Percentiles rank a stretch among this genome's conserved stretches.
phyloP scores from a whole-genome alignment of 2,329 filamentous ascomycete genomes.

The Leptographium procerum region DNA sequence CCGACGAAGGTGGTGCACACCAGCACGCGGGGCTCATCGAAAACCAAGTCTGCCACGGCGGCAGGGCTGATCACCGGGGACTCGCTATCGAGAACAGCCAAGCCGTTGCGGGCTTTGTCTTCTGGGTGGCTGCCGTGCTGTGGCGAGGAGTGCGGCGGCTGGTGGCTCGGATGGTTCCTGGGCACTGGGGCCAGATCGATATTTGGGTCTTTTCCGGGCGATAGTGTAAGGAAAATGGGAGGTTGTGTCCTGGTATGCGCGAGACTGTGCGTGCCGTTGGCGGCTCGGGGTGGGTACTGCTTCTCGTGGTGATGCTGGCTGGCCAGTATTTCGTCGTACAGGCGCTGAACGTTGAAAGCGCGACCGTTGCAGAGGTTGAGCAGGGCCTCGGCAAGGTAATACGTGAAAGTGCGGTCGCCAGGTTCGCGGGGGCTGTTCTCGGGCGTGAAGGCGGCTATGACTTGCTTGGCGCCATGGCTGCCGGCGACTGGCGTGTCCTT shows the following conservation, averaged over 20 bases:
- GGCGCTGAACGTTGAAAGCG: conserved; percentile 43
- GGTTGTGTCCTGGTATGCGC: conserved; percentile 22
- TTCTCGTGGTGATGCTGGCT: conserved; percentile 33
- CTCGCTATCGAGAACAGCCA: conserved; percentile 15
- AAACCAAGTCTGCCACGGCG: conserved; percentile 42
- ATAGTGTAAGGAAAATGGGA: conserved; percentile 45
- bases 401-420: conserved; percentile 45
- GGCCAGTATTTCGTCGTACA: conserved; percentile 44
- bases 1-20: conserved; percentile 58
- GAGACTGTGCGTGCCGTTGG: conserved; percentile 28
- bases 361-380: conserved; percentile 38
- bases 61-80: conserved; percentile 35
- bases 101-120: conserved; percentile 12
- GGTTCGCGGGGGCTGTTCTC: conserved; percentile 36
- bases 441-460: conserved; percentile 46
- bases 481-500: conserved; percentile 38
- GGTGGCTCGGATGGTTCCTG: conserved; percentile 15
- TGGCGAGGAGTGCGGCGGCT: conserved; percentile 14
- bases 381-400: conserved; percentile 43
- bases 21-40: conserved; percentile 51
- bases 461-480: conserved; percentile 48
- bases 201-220: conserved; percentile 39
- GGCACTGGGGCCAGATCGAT: conserved; percentile 40
- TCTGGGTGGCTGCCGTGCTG: not conserved
- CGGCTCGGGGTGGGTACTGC: conserved; percentile 26